Conservation (phyloP, 2,329 filamentous ascomycete genomes). For the Rasamsonia emersonii region DNA sequence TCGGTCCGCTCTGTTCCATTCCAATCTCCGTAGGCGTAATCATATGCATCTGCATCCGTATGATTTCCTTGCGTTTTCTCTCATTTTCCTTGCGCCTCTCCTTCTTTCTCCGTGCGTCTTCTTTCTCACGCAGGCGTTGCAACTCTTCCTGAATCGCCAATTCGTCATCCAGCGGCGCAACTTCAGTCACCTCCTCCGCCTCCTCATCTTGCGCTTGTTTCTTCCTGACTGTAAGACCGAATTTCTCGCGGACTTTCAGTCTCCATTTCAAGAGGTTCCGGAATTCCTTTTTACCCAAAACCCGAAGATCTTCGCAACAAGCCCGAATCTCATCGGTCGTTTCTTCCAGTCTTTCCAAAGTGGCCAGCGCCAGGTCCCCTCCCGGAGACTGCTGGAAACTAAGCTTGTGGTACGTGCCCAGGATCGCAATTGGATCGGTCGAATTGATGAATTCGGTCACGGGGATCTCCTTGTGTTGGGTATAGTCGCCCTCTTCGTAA, state of each 20-base stretch:
- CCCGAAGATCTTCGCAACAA: conserved; percentile 76
- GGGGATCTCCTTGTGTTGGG: conserved; percentile 78
- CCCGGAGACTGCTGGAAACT: conserved; percentile 72
- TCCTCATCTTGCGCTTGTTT: conserved; percentile 43
- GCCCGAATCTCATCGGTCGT: conserved; percentile 73
- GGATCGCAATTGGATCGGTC: conserved; percentile 81
- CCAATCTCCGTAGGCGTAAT: conserved; percentile 91
- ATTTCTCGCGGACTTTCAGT: conserved; percentile 78
- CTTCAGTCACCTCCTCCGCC: conserved; percentile 66
- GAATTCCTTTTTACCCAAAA: conserved; percentile 90
- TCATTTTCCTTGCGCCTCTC: conserved; percentile 85
- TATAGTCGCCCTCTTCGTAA: conserved; percentile 94
- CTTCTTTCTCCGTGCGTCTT: conserved; percentile 67
- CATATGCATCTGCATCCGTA: conserved; percentile 98
- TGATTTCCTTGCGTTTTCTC: conserved; percentile 83
- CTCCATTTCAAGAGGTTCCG: conserved; percentile 84
- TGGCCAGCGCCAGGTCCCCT: conserved; percentile 77
- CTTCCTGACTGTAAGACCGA: conserved; percentile 76
- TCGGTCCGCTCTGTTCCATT: conserved; percentile 72
- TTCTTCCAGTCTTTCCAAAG: conserved; percentile 75
- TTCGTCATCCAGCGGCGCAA: conserved; percentile 92
- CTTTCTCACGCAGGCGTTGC: conserved; percentile 70
- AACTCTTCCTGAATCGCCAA: conserved; percentile 82
- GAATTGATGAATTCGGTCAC: conserved; percentile 94
- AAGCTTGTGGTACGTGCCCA: conserved; percentile 76